Base-by-base conservation (phyloP, 1,284 basidiomycete species). In the Leccinum cinnamomeum region DNA sequence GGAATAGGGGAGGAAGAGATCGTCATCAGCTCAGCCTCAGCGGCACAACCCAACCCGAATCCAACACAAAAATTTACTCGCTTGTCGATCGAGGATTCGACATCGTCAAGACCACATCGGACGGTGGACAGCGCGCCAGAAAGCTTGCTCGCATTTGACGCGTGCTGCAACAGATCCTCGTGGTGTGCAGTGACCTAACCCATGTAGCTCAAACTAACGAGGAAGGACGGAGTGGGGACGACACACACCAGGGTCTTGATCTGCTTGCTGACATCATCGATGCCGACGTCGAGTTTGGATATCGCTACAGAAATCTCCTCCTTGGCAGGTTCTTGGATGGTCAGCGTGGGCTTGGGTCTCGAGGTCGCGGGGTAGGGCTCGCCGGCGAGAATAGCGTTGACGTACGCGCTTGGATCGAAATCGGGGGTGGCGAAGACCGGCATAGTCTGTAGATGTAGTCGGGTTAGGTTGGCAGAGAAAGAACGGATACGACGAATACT, bases 261-360 rank as follows among this genome's bases (percentile, higher is more conserved):
- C 75, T 97, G 92, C 71, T 90, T 91, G 30, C 90, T 89, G 18
- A 95, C 87, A 73, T 97, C 94, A 56, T 97, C 95, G 64, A 97
- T 89, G 2, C 88, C 91, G 68, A 88, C 83, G 63, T 89, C 90
- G 5, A 97, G 79, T 72, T 91, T 92, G 7, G 91, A 88, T 37
- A 97, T 89, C 3, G 93, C 92, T 2, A 92, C 84, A 5, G 91
- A 90, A 3, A 96, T 88, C 68, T 97, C 95, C 65, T 94, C 93
- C 75, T 89, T 92, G 28, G 86, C 84, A 7, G 84, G 82, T 56
- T 89, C 87, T 23, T 83, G 78, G 0, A 77, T 72, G 25, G 79
- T 67, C 25, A 74, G 69, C 64, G 80, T 80, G 7, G 71, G 59
- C 10, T 76, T 69, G 11, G 58, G 57, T 60, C 71, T 75, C 67